Evolutionary conservation across 177 flowering plant species (phyloP), one percentile per base, ranked within the genome.

Genomic region (Vitis hybrid): DNA sequence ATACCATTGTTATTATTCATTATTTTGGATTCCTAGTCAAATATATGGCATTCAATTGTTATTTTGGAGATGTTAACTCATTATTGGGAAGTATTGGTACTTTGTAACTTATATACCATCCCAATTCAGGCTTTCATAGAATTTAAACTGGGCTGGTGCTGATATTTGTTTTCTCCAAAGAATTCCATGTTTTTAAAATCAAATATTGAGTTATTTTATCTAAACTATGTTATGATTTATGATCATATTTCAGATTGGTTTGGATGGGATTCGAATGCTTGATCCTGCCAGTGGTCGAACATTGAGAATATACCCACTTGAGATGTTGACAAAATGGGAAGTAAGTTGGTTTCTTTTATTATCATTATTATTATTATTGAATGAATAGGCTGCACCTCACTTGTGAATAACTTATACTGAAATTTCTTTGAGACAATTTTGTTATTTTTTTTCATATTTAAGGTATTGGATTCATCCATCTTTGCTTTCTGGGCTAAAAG

Each of bases 231-330:
- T 19, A 11, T 14, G 29, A 56, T 18, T 14, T 45, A 51, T 57
- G 14, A 16, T 16, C 18, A 60, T 21, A 21, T 62, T 52, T 71
- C 86, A 96, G 99, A 83, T 96, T 84, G 97, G 97, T 66, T 76
- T 96, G 77, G 99, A 96, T 85, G 99, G 99, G 51, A 89, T 96
- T 70, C 95, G 89, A 2, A 88, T 96, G 92, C 95, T 96, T 78
- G 99, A 96, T 79, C 94, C 97, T 19, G 80, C 74, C 63, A 89
- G 88, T 10, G 82, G 80, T 65, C 76, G 97, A 69, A 90, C 85
- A 13, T 77, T 92, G 74, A 94, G 93, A 79, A 94, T 94, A 67
- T 96, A 94, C 78, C 89, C 97, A 10, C 91, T 96, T 63, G 99
- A 94, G 76, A 92, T 76, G 3, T 83, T 96, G 61, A 87, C 97